Evolutionary conservation across 2,329 filamentous ascomycete genomes (phyloP), one percentile per base, ranked within the genome.

Genomic region (Lojkania enalia): DNA sequence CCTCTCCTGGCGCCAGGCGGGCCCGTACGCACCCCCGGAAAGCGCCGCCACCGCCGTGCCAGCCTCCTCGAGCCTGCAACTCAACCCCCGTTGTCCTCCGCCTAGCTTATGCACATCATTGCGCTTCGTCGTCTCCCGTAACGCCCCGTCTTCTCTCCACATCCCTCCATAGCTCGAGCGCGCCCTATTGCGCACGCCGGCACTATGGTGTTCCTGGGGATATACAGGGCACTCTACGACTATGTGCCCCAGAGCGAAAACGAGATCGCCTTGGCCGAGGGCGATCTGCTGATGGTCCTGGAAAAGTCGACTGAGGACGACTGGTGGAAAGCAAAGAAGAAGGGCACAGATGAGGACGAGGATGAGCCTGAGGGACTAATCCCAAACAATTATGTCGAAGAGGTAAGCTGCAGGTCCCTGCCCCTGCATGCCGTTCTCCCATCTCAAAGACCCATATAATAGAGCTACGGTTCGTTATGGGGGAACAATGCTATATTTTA

Each of bases 271-370:
- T 87, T 97, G 61, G 77, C 74, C 44, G 91, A 96, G 64, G 90
- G 90, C 47, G 92, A 96, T 72, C 69, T 96, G 52, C 82, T 97
- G 48, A 96, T 91, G 71, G 79, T 96, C 46, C 74, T 95, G 45
- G 89, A 95, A 61, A 95, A 95, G 75, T 87, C 83, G 55, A 63
- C 69, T 36, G 75, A 77, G 13, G 86, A 87, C 69, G 84, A 90
- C 67, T 97, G 94, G 94, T 97, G 94, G 94, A 94, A 86, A 71
- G 90, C 88, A 36, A 96, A 95, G 78, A 96, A 95, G 78, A 90
- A 90, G 53, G 82, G 81, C 21, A 80, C 77, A 19, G 60, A 58
- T n/a, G 88, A 91, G 27, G 90, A 95, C 32, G 90, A 95, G 31
- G 91, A 96, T 32, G 91, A 96, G 72, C 91, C 91, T 2, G 84